Base-by-base conservation (phyloP, 129 eudicot genomes). In the Dittrichia graveolens region DNA sequence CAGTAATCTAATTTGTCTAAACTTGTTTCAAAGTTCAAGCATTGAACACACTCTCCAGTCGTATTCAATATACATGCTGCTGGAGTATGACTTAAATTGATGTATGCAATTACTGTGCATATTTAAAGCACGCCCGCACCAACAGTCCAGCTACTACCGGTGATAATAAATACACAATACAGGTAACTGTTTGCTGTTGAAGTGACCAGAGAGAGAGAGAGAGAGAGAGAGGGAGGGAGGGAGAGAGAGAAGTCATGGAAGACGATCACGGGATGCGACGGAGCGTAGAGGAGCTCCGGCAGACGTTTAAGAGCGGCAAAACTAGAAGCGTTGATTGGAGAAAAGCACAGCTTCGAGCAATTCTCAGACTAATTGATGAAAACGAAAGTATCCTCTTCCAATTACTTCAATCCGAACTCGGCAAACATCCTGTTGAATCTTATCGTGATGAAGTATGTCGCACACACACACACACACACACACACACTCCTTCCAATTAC, bases 391-490 rank as follows among this genome's bases (percentile, higher is more conserved):
- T 68, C 39, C 79, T 88, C 14, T 83, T 83, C 34, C 72, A 82
- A 16, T 87, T 88, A 2, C 92, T 89, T 67, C 67, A 74, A 34
- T 73, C 50, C 31, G 98, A 93, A 82, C 90, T 93, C 39, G 96
- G 96, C 4, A 93, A 93, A 55, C 91, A 82, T 71, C 85, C 94
- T 3, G 78, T 84, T 58, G 98, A 93, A 90, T 82, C 87, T 40
- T 93, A 83, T 80, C 91, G 96, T 13, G 96, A 93, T 70, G 98
- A 93, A 82, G 98, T 89, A 72, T 35, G 83, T 71, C 7, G 13
- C 11, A n/a, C n/a, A n/a, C n/a, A n/a, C n/a, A n/a, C n/a, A n/a
- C 73, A 19, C 8, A 19, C n/a, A 65, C 3, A 18, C 15, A 45
- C 34, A 34, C 46, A 67, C 7, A 49, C 31, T 6, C 7, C 12